These are phyloP conservation scores for Fusarium domesticum DNA, from an alignment of 2,329 filamentous ascomycete genomes.

Conservation along the genomic window DNA sequence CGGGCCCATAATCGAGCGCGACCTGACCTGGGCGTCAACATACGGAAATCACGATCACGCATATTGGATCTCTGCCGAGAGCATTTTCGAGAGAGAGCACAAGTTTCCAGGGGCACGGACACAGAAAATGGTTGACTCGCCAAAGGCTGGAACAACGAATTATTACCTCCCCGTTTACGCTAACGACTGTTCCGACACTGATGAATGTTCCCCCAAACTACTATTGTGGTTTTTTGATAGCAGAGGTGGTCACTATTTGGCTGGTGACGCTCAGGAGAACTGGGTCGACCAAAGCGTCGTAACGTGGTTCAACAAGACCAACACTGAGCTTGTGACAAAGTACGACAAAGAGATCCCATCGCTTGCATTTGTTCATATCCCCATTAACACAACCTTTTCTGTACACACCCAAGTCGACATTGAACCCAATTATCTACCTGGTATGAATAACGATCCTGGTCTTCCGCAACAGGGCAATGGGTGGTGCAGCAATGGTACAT, in stretches of 20 bases:
- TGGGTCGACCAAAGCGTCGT: conserved; percentile 48
- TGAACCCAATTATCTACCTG: conserved; percentile 39
- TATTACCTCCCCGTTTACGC: conserved; percentile 47
- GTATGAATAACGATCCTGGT: conserved; percentile 45
- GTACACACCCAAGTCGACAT: conserved; percentile 37
- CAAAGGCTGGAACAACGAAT: conserved; percentile 43
- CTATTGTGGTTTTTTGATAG: conserved; percentile 73
- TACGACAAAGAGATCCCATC: conserved; percentile 41
- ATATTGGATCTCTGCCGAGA: conserved; percentile 51
- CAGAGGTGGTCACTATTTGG: conserved; percentile 53
- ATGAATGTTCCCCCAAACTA: conserved; percentile 38
- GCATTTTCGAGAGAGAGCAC: conserved; percentile 43
- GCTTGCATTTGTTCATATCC: conserved; percentile 49
- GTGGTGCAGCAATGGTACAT: conserved; percentile 41
- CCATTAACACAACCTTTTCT: conserved; percentile 41
- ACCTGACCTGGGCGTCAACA: conserved; percentile 61
- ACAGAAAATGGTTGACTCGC: conserved; percentile 37
- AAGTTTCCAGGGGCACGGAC: conserved; percentile 40
- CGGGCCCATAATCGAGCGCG: conserved; percentile 52
- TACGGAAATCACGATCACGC: conserved; percentile 70
- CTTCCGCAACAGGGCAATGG: conserved; percentile 43
- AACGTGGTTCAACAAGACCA: conserved; percentile 41
- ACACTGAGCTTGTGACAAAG: conserved; percentile 25
- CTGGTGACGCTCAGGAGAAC: conserved; percentile 32
- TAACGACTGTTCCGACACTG: conserved; percentile 29